Evolutionary conservation across 768 basidiomycete species (phyloP), one percentile per base, ranked within the genome.

Genomic region (Suillus sp.): DNA sequence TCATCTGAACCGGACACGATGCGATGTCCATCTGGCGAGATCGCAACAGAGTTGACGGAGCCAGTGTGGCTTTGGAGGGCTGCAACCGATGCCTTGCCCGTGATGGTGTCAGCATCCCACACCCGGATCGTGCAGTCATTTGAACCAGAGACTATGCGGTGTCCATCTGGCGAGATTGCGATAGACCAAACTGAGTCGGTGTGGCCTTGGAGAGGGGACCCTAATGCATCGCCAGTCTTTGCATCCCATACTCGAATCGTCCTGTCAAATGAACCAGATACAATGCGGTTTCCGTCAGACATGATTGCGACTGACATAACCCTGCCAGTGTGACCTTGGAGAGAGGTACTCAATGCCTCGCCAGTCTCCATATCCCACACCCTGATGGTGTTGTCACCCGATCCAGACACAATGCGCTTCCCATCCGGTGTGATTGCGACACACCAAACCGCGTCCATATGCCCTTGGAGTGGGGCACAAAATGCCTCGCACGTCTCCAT

Each of bases 281-380:
- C 16, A 2, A 40, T 40, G 40, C 40, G 40, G 2, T 7, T 40
- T 16, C 40, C 40, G 7, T 40, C 40, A 8, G 14, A 6, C 0
- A 30, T 57, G 25, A 61, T 42, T 18, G 54, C 53, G 20, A 62
- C 54, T 3, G 61, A 38, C 2, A 1, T 6, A n/a, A 62, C 6
- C 0, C 0, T 1, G 4, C n/a, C 25, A 14, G 4, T 30, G 53
- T 66, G 65, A 0, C 57, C 65, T 25, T 7, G 13, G n/a, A 66
- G 67, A 1, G 64, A 66, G 1, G 63, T 67, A 51, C 45, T 55
- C 62, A 75, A 51, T 10, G 67, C 63, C 25, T 66, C 66, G 3
- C 60, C 37, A 34, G 69, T 73, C 10, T 47, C 59, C 59, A 60
- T 34, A 34, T 74, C 38, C 66, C 66, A 67, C 25, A 67, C 14